Evolutionary conservation across 108 stramenopile genomes (phyloP).

Genomic region (Cyclotella cryptica): DNA sequence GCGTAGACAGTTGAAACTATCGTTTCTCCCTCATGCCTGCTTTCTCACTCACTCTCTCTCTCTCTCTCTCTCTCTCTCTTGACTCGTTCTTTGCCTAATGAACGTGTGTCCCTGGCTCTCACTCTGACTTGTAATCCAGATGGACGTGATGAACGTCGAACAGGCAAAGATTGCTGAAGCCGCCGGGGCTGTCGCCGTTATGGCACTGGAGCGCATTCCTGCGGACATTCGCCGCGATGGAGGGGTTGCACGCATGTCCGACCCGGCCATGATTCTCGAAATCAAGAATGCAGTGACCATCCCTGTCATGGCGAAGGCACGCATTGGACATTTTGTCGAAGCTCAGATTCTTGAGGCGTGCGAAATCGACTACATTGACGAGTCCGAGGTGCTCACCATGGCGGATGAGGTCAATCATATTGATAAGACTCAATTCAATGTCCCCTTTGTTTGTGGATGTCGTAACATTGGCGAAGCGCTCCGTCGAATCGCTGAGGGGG

Average conservation of each 20-base stretch:
- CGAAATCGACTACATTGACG: conserved; percentile 99
- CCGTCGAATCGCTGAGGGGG: conserved; percentile 96
- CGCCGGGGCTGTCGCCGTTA: conserved; percentile 98
- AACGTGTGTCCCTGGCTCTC: too few relatives aligned
- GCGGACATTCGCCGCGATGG: conserved; percentile 99
- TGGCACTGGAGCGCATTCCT: conserved; percentile 99
- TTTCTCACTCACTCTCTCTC: neutral
- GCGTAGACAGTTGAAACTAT: too few relatives aligned
- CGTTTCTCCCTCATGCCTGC: neutral
- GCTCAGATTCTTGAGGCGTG: conserved; percentile 98
- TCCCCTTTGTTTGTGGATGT: conserved; percentile 99
- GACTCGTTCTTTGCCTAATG: too few relatives aligned
- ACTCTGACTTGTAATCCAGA: too few relatives aligned
- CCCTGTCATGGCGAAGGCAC: conserved; percentile 99
- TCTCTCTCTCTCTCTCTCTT: too few relatives aligned
- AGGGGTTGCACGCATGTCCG: conserved; percentile 99
- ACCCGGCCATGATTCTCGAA: conserved; percentile 96
- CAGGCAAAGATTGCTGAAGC: conserved; percentile 97
- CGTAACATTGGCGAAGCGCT: conserved; percentile 99
- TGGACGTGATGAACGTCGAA: conserved; percentile 97
- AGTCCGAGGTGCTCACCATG: conserved; percentile 99
- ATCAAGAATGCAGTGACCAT: conserved; percentile 99
- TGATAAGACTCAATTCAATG: conserved; percentile 96
- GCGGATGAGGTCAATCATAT: conserved; percentile 99
- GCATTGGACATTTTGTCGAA: conserved; percentile 99